Percentiles rank a stretch among this genome's conserved stretches.
Evolutionary conservation across 2,329 filamentous ascomycete species (phyloP).

Genomic region (Aspergillus novoparasiticus): DNA sequence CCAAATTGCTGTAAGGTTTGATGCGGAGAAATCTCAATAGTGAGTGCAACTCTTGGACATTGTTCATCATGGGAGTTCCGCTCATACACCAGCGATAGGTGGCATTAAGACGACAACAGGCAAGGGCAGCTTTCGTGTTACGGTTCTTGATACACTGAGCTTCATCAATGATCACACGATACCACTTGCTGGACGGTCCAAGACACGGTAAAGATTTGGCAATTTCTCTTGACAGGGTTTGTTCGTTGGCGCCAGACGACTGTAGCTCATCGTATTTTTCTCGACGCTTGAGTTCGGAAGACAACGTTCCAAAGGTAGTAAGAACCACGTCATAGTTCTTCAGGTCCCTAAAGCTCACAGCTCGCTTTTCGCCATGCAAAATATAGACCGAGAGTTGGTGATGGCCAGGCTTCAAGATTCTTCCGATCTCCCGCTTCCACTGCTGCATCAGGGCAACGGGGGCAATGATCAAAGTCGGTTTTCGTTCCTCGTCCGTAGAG

Average conservation of each 20-base stretch:
- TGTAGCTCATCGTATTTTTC: conserved; percentile 55
- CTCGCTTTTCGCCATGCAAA: conserved; percentile 66
- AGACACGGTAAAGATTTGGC: conserved; percentile 58
- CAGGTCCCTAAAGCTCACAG: conserved; percentile 61
- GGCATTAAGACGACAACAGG: conserved; percentile 60
- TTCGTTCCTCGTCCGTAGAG: conserved; percentile 58
- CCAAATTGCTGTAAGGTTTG: conserved; percentile 69
- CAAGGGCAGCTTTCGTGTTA: conserved; percentile 62
- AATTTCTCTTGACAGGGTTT: conserved; percentile 15
- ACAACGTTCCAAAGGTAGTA: conserved; percentile 76
- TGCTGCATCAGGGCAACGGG: conserved; percentile 80
- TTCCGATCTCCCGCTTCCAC: conserved; percentile 78
- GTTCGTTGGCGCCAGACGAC: conserved; percentile 44
- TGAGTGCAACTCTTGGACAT: conserved; percentile 74
- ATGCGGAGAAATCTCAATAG: conserved; percentile 77
- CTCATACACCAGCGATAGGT: conserved; percentile 73
- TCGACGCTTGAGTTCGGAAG: conserved; percentile 66
- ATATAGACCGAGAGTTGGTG: conserved; percentile 67
- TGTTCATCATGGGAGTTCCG: conserved; percentile 89
- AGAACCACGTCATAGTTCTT: conserved; percentile 72
- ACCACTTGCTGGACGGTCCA: conserved; percentile 62
- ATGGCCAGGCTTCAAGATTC: conserved; percentile 61
- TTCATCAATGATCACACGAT: conserved; percentile 75
- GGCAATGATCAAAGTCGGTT: conserved; percentile 81
- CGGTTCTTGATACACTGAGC: conserved; percentile 81